phyloP scores from a whole-genome alignment of 768 basidiomycete species.

The Boletus speciosus region DNA sequence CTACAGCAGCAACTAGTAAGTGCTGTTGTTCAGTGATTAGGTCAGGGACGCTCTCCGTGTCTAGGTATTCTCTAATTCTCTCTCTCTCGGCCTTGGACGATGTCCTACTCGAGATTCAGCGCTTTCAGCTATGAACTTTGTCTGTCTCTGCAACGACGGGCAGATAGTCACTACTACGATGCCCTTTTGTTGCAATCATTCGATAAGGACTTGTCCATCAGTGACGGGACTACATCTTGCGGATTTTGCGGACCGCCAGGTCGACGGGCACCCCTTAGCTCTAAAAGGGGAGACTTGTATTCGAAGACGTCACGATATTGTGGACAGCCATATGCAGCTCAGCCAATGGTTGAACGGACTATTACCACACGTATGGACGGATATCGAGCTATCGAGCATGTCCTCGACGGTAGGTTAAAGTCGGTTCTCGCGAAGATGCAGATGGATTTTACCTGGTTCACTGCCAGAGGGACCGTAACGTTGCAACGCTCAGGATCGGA shows the following conservation, averaged over 20 bases:
- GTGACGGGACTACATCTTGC: neutral
- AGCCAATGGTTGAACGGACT: slow-evolving; percentile 3
- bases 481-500: slow-evolving; percentile 1
- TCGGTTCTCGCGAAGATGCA: neutral
- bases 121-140: neutral
- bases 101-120: neutral
- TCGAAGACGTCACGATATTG: slow-evolving; percentile 3
- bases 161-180: neutral
- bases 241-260: neutral
- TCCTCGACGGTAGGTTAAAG: neutral
- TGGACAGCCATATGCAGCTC: neutral
- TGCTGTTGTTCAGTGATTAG: slow-evolving; percentile 1
- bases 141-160: neutral
- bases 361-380: neutral
- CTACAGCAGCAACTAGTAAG: neutral
- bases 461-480: neutral
- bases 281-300: neutral
- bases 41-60: slow-evolving; percentile 1
- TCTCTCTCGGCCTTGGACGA: neutral
- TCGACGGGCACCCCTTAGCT: neutral
- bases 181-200: slow-evolving; percentile 1
- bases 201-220: slow-evolving; percentile 2
- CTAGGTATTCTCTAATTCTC: neutral
- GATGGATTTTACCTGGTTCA: neutral
- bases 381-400: neutral